Evolutionary conservation across 78 protist genomes (phyloP).

Genomic region (Diacronema lutheri): DNA sequence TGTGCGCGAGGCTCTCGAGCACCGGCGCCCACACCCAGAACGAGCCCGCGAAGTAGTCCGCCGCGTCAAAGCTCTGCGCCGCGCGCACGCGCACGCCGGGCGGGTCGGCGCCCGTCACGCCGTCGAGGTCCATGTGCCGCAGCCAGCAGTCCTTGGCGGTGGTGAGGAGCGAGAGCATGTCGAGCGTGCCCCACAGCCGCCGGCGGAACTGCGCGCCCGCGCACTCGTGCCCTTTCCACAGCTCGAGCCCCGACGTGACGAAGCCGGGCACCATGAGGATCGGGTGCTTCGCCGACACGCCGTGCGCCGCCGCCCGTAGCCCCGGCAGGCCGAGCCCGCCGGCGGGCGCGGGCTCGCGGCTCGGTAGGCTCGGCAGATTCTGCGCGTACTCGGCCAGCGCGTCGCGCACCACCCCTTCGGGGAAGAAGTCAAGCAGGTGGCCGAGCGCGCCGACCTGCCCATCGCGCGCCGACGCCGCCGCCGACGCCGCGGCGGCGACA

Average conservation of each 20-base stretch:
- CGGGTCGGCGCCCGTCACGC: conserved; percentile 51
- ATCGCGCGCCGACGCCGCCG: no score
- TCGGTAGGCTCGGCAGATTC: no score
- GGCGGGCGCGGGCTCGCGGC: no score
- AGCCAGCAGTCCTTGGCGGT: conserved; percentile 39
- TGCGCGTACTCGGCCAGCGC: no score
- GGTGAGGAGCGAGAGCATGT: conserved; percentile 37
- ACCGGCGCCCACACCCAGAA: conserved; percentile 53
- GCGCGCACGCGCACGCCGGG: conserved; percentile 43
- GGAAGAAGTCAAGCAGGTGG: no score
- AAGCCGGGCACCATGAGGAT: conserved; percentile 44
- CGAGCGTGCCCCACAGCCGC: conserved; percentile 59
- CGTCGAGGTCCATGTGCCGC: conserved; percentile 41
- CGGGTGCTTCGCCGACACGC: conserved; percentile 8
- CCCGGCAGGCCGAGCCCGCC: no score
- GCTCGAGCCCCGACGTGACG: conserved; percentile 49
- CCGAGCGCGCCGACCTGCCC: no score
- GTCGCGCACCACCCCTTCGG: no score
- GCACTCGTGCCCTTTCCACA: conserved; percentile 55
- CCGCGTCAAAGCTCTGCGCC: conserved; percentile 43
- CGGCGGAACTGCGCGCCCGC: conserved; percentile 46
- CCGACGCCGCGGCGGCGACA: no score
- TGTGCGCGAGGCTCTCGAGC: conserved; percentile 34
- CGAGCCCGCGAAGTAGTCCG: conserved; percentile 46
- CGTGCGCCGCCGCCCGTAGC: no score